These are phyloP conservation scores for Phytophthora megakarya DNA, from an alignment of 352 stramenopile species.

Conservation along the genomic window DNA sequence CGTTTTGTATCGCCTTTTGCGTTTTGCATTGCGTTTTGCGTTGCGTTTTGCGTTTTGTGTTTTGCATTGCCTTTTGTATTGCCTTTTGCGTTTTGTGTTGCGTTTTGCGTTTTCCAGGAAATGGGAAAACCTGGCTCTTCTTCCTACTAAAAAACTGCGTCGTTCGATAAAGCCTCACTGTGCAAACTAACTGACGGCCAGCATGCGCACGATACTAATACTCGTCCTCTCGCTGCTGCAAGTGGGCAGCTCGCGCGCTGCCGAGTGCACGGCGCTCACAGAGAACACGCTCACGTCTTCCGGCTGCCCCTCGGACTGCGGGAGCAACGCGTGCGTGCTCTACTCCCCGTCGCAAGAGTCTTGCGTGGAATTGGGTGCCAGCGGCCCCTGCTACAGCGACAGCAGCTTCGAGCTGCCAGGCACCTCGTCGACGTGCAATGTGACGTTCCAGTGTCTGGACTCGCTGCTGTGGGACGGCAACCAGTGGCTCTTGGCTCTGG, in stretches of 20 bases:
- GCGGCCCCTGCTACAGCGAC: slow-evolving; percentile 43
- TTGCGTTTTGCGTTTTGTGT: too few relatives aligned
- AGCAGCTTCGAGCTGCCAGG: slow-evolving; percentile 33
- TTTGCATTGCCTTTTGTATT: too few relatives aligned
- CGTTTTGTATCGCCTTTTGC: too few relatives aligned
- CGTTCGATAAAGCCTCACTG: slow-evolving; percentile 11
- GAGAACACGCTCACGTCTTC: slow-evolving; percentile 58
- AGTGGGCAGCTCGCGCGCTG: slow-evolving; percentile 3
- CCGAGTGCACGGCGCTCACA: slow-evolving; percentile 46
- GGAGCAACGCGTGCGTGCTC: slow-evolving; percentile 46
- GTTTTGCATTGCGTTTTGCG: too few relatives aligned
- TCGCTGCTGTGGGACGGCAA: slow-evolving; percentile 42
- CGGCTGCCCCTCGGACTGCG: slow-evolving; percentile 46
- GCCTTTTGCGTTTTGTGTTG: too few relatives aligned
- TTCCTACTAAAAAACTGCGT: too few relatives aligned
- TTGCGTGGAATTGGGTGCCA: slow-evolving; percentile 37
- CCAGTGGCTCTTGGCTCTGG: slow-evolving; percentile 43
- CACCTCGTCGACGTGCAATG: slow-evolving; percentile 35
- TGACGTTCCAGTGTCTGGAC: slow-evolving; percentile 68
- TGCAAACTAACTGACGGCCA: background rate
- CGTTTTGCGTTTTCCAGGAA: too few relatives aligned
- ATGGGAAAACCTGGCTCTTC: too few relatives aligned
- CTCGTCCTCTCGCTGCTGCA: slow-evolving; percentile 7
- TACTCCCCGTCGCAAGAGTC: slow-evolving; percentile 49
- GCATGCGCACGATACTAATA: background rate